Base-by-base conservation (phyloP, 2,329 filamentous ascomycete genomes). In the Cyphellophora attinorum region DNA sequence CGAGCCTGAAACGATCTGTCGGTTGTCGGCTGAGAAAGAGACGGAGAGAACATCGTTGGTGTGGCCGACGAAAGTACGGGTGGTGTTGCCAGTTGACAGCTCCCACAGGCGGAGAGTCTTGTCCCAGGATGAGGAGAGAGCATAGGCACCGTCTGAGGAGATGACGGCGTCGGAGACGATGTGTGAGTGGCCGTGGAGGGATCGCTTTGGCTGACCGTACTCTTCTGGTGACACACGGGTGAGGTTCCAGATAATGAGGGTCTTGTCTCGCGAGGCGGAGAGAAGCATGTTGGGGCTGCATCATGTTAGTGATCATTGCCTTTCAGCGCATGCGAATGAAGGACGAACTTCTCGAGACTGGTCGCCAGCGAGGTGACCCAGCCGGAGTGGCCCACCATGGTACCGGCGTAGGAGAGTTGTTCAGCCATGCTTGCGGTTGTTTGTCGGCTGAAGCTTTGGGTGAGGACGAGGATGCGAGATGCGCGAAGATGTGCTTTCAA, bases 111-210 rank as follows among this genome's bases (percentile, higher is more conserved):
- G 89, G 62, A 98, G 86, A 53, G 89, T 95, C 85, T 95, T 96
- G 75, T 98, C 91, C 91, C 91, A 98, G 49, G 91, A 96, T 53
- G 89, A 83, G 56, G 91, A 96, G 59, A 98, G 84, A 62, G 91
- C 91, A 69, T 98, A 98, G 64, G 91, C 89, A 67, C 91, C 91
- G 68, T 98, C 91, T 52, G 91, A 96, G 62, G 89, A 96, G 78
- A 98, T 98, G 55, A 98, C 91, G 73, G 91, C 96, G 82, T 98
- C 91, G 67, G 91, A 96, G 64, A 98, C 88, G 67, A 98, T 98
- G 81, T 98, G 91, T 51, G 88, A 95, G 79, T 98, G 91, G 61
- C 91, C 91, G 73, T 93, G 81, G 55, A 98, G 86, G 63, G 85
- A 93, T 72, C 91, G 82, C 81, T 98, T 96, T 62, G 91, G 91